These are phyloP conservation scores for Xylariomycetidae sp. DNA, from an alignment of 2,329 filamentous ascomycete genomes.

Conservation along the genomic window DNA sequence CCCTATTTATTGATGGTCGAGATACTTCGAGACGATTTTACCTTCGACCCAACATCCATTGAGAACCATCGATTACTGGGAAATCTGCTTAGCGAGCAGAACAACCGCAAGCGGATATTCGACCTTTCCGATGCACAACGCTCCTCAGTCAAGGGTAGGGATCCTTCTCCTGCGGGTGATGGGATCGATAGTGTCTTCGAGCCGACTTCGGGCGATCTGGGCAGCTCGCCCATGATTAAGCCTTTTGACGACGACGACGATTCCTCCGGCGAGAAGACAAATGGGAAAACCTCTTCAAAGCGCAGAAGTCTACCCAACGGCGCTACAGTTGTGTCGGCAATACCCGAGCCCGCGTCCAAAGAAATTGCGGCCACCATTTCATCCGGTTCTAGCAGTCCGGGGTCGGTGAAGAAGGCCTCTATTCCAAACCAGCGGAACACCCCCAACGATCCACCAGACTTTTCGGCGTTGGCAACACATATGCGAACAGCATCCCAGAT, in stretches of 20 bases:
- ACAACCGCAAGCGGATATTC: slow-evolving; percentile 55
- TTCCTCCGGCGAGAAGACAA: slow-evolving; percentile 28
- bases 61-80: slow-evolving; percentile 64
- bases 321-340: slow-evolving; percentile 35
- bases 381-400: slow-evolving; percentile 64
- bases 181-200: slow-evolving; percentile 72
- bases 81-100: slow-evolving; percentile 51
- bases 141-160: slow-evolving; percentile 26
- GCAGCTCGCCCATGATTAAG: slow-evolving; percentile 64
- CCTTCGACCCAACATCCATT: slow-evolving; percentile 68
- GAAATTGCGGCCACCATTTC: slow-evolving; percentile 62
- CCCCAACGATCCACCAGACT: slow-evolving; percentile 65
- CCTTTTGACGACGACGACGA: slow-evolving; percentile 43
- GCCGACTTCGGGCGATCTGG: slow-evolving; percentile 71
- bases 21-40: slow-evolving; percentile 74
- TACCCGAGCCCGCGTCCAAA: slow-evolving; percentile 59
- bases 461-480: slow-evolving; percentile 76
- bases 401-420: slow-evolving; percentile 53
- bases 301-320: slow-evolving; percentile 21
- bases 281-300: slow-evolving; percentile 15
- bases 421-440: slow-evolving; percentile 49
- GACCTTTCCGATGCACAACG: slow-evolving; percentile 64
- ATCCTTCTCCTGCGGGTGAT: slow-evolving; percentile 34
- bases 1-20: slow-evolving; percentile 83
- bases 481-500: slow-evolving; percentile 86